Evolutionary conservation across 1,284 basidiomycete genomes (phyloP).

Genomic region (Trichosporon sp.): DNA sequence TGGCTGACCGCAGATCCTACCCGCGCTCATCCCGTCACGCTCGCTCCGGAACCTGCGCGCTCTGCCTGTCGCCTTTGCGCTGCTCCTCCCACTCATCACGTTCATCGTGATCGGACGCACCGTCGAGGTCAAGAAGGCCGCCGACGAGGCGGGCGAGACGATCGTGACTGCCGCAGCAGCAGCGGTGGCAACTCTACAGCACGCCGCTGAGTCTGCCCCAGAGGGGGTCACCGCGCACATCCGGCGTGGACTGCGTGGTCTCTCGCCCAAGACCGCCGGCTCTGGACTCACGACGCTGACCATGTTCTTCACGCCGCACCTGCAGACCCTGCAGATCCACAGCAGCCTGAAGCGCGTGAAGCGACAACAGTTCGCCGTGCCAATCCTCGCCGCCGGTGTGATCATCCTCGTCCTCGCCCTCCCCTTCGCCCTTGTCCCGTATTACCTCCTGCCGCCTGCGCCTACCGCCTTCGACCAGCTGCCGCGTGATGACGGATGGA

Average conservation of each 20-base stretch:
- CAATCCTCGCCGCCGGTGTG: constrained; percentile 46
- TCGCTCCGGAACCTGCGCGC: constrained; percentile 39
- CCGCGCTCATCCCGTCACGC: constrained; percentile 48
- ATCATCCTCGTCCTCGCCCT: constrained; percentile 50
- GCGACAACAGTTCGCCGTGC: constrained; percentile 48
- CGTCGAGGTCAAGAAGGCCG: constrained; percentile 51
- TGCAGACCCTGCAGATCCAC: constrained; percentile 55
- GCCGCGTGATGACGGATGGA: constrained; percentile 51
- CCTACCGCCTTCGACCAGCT: constrained; percentile 45
- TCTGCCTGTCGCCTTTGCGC: constrained; percentile 41
- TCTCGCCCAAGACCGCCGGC: constrained; percentile 43
- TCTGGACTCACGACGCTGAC: constrained; percentile 53
- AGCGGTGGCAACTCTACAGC: constrained; percentile 38
- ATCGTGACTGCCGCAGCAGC: constrained; percentile 34
- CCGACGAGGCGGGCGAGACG: constrained; percentile 28
- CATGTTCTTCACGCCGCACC: constrained; percentile 54
- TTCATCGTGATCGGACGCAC: constrained; percentile 56
- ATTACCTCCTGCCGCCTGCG: constrained; percentile 50
- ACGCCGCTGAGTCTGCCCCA: not conserved
- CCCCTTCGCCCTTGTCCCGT: constrained; percentile 56
- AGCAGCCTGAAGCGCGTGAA: constrained; percentile 46
- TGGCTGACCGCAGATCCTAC: constrained; percentile 42
- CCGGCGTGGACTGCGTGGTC: constrained; percentile 33
- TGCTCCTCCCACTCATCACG: constrained; percentile 51
- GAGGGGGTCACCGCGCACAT: constrained; percentile 19